phyloP scores from a whole-genome alignment of 2,329 filamentous ascomycete species.

The Fusarium citri region DNA sequence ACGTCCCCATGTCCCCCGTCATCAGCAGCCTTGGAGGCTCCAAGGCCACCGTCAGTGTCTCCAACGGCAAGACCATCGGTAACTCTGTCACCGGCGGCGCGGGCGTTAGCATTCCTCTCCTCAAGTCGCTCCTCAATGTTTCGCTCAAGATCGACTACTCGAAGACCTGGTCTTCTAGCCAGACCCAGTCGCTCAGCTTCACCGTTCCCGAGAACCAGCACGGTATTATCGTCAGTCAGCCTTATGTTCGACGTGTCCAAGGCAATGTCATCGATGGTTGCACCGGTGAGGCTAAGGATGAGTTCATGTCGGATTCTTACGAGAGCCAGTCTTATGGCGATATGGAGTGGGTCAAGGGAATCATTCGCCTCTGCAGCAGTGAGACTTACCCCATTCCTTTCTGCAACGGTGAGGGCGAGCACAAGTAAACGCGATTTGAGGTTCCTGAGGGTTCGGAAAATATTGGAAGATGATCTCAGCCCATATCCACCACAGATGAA shows the following conservation, averaged over 20 bases:
- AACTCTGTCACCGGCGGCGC: conserved; percentile 27
- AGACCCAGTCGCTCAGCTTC: conserved; percentile 33
- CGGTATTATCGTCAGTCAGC: conserved; percentile 42
- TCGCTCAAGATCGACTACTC: conserved; percentile 30
- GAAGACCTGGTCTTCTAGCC: conserved; percentile 27
- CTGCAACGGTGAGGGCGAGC: conserved; percentile 36
- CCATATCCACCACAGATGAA: neutral
- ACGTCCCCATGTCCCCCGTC: conserved; percentile 40
- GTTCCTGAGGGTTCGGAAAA: too few species aligned
- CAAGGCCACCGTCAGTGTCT: conserved; percentile 26
- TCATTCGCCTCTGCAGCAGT: conserved; percentile 40
- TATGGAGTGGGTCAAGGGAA: conserved; percentile 41
- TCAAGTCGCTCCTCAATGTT: conserved; percentile 9
- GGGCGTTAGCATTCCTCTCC: conserved; percentile 1
- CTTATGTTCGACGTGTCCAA: conserved; percentile 37
- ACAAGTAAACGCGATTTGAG: conserved; percentile 1
- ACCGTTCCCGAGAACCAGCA: conserved; percentile 29
- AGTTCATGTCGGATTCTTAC: conserved; percentile 34
- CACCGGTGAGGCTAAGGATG: conserved; percentile 21
- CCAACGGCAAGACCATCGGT: conserved; percentile 25
- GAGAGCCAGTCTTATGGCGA: conserved; percentile 33
- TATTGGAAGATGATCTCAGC: neutral
- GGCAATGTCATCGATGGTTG: conserved; percentile 34
- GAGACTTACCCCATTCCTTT: conserved; percentile 38
- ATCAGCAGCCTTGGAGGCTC: conserved; percentile 35